These are phyloP conservation scores for Pochonia chlamydosporia DNA, from an alignment of 2,329 filamentous ascomycete genomes.

Conservation along the genomic window DNA sequence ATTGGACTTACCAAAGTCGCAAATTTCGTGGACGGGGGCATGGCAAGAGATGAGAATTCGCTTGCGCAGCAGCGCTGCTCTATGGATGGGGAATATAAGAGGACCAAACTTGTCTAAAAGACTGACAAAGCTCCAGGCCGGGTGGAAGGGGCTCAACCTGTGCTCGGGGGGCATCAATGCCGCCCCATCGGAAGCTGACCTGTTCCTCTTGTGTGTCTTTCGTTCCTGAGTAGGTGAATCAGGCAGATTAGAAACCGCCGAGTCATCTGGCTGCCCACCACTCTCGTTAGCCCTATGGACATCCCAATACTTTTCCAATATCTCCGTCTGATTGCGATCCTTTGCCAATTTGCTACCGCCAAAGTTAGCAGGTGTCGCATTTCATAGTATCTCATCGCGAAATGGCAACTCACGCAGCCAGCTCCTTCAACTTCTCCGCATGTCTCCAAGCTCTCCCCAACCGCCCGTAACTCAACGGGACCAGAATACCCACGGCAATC, in stretches of 20 bases:
- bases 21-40: constrained; percentile 77
- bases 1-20: constrained; percentile 71
- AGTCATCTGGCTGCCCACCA: constrained; percentile 14
- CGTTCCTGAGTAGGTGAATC: constrained; percentile 22
- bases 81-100: constrained; percentile 83
- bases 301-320: constrained; percentile 79
- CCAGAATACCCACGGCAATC: constrained; percentile 84
- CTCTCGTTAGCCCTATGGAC: constrained; percentile 33
- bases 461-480: constrained; percentile 78
- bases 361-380: not conserved
- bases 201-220: constrained; percentile 46
- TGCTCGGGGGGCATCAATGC: constrained; percentile 55
- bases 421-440: constrained; percentile 65
- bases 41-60: constrained; percentile 82
- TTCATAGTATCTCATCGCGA: not conserved
- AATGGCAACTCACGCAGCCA: constrained; percentile 56
- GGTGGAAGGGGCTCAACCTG: constrained; percentile 71
- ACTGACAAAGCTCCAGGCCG: constrained; percentile 73
- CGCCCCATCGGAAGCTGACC: constrained; percentile 57
- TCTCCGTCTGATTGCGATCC: constrained; percentile 54
- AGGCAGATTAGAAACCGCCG: constrained; percentile 31
- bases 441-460: constrained; percentile 87
- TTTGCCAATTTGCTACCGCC: constrained; percentile 51
- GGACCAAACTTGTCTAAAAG: constrained; percentile 84
- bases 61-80: constrained; percentile 79